Evolutionary conservation across 2,329 filamentous ascomycete species (phyloP), one percentile per base, ranked within the genome.

Genomic region (Sporothrix inflata): DNA sequence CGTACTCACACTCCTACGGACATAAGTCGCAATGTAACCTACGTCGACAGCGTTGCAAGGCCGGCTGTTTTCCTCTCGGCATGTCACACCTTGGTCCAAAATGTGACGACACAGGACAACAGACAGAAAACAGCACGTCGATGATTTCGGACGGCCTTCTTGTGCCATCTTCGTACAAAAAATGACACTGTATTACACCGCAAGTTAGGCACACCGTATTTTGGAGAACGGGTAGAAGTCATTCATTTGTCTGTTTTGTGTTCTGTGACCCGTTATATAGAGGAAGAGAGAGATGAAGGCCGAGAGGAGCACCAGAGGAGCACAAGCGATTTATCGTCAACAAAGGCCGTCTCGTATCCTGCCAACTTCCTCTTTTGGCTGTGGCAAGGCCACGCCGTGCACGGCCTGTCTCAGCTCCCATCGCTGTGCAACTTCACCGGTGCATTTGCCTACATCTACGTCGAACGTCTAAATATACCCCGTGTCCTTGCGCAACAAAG

Each of bases 191-290:
- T 8, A 49, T 21, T 66, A 34, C 65, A 67, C 65, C 65, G 65
- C 65, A 67, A 51, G 65, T 38, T 67, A 14, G 27, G 27, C 65
- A 67, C 27, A 51, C 65, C 65, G 65, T 67, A 67, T 51, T 45
- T 65, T 65, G n/a, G 60, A 65, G 38, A 19, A 45, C 6, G 38
- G n/a, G 9, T 42, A 42, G 34, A 1, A 11, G 45, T 27, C n/a
- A 2, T 16, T 27, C 8, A 8, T 49, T 6, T 49, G 5, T 49
- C 14, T 9, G 6, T 19, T 3, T 30, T 60, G 55, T 60, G 38
- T 27, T 65, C 38, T 27, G 60, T 65, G 60, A 65, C n/a, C 60
- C 45, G 60, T 65, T 45, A 27, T 27, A 19, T 65, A 45, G 12
- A 30, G 21, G 5, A 7, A 51, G 8, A 51, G 7, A 9, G 16